phyloP scores from a whole-genome alignment of 192 early-diverging fungal genomes.

The Obelidium mucronatum region DNA sequence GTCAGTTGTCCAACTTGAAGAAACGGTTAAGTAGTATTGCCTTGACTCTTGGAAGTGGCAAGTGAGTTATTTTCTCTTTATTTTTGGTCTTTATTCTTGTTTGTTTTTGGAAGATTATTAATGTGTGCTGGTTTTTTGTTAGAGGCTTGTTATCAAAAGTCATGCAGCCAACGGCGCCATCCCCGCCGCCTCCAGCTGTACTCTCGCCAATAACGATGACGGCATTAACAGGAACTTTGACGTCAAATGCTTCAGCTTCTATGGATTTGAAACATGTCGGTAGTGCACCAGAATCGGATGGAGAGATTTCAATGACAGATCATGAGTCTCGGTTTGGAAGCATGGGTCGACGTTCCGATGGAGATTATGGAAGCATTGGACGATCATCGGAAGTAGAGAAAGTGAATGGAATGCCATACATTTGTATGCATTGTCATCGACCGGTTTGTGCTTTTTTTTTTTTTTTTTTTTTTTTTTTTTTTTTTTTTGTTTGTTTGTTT shows the following conservation, averaged over 20 bases:
- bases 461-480: not conserved
- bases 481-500: slow-evolving; percentile 14
- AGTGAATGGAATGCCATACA: not conserved
- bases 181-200: not conserved
- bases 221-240: not conserved
- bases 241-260: not conserved
- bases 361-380: not conserved
- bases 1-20: not conserved
- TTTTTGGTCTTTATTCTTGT: not conserved
- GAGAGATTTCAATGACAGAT: not conserved
- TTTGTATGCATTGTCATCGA: slow-evolving; percentile 1
- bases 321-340: not conserved
- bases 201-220: not conserved
- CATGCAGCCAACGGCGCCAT: not conserved
- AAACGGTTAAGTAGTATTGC: not conserved
- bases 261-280: not conserved
- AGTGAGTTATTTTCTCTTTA: not conserved
- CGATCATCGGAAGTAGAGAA: not conserved
- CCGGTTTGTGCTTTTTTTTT: not conserved
- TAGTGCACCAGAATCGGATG: not conserved
- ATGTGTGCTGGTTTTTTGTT: not conserved
- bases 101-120: not conserved
- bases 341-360: not conserved
- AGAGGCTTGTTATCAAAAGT: not conserved
- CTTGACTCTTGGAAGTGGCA: not conserved